Base-by-base conservation (phyloP, 1,139 yeast genomes). In the Geotrichum europaeum region DNA sequence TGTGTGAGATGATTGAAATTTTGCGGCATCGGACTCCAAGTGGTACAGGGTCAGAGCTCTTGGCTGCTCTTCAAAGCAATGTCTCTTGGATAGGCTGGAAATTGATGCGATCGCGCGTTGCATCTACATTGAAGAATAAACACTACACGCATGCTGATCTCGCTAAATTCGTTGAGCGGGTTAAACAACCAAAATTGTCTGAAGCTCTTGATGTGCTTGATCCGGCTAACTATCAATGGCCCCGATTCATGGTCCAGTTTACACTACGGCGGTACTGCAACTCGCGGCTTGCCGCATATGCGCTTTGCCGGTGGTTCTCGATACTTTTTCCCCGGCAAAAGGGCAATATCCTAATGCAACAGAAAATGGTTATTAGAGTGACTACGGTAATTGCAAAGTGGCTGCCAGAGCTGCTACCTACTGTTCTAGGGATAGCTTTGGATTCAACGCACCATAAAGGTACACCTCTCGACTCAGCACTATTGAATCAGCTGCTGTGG, bases 401-500 rank as follows among this genome's bases (percentile, higher is more conserved):
- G 56, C 61, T 69, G 18, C 52, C 67, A 1, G 75, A 72, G n/a
- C 63, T 68, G 40, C 62, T 69, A 9, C 75, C 75, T 1, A 64
- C 66, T 1, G 53, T 71, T 10, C 67, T 70, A 43, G 63, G 64
- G 12, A 58, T 70, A 22, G 70, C 68, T 55, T 60, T 67, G 4
- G 56, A 60, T 13, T 59, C 62, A 20, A 64, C 64, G 20, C 56
- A 64, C 15, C 53, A 56, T 7, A 63, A 56, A 15, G 47, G 20
- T n/a, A n/a, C 18, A 15, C 47, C 47, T 2, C 18, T 40, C 22
- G 56, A 60, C 1, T 53, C 65, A 3, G 57, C 54, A 30, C 61
- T 63, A 4, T 60, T 63, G 60, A 73, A 73, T 61, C 74, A 72
- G 61, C 59, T 72, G 20, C 56, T 73, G 34, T 73, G 76, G 76